These are phyloP conservation scores for Russula ochroleuca DNA, from an alignment of 768 basidiomycete genomes.

Conservation along the genomic window DNA sequence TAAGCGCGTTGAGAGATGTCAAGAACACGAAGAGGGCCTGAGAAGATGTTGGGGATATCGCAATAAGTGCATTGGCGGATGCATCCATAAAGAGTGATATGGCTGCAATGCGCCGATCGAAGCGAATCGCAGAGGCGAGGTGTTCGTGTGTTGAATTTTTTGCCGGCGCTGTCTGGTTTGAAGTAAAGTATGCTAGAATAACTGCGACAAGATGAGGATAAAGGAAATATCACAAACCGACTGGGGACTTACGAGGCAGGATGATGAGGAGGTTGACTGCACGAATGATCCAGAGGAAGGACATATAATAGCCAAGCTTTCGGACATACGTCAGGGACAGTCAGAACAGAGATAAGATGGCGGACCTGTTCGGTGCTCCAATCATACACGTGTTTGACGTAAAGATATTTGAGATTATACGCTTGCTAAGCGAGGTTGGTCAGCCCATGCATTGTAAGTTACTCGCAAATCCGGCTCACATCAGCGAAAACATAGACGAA, in stretches of 20 bases:
- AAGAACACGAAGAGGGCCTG: conserved; percentile 28
- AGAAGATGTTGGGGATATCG: conserved; percentile 26
- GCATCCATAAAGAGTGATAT: conserved; percentile 28
- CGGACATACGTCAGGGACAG: neutral
- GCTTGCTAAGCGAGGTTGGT: conserved; percentile 23
- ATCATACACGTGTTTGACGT: conserved; percentile 27
- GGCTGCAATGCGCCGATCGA: conserved; percentile 25
- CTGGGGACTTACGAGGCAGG: conserved; percentile 23
- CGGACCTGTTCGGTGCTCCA: conserved; percentile 27
- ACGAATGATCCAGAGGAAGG: conserved; percentile 26
- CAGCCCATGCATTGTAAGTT: neutral
- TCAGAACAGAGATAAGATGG: neutral
- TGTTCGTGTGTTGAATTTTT: neutral
- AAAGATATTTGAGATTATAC: conserved; percentile 29
- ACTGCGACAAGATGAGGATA: conserved; percentile 12
- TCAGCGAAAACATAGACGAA: conserved; percentile 26
- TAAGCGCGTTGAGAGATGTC: conserved; percentile 26
- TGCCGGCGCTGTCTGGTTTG: neutral
- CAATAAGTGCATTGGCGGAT: conserved; percentile 26
- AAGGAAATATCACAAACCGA: neutral
- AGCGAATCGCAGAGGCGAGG: conserved; percentile 24
- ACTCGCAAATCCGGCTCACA: conserved; percentile 6
- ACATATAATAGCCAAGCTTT: conserved; percentile 29
- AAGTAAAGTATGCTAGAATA: conserved; percentile 26
- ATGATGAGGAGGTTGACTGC: conserved; percentile 26